Conservation (phyloP, 2,329 filamentous ascomycete species). For the Hirsutella rhossiliensis region DNA sequence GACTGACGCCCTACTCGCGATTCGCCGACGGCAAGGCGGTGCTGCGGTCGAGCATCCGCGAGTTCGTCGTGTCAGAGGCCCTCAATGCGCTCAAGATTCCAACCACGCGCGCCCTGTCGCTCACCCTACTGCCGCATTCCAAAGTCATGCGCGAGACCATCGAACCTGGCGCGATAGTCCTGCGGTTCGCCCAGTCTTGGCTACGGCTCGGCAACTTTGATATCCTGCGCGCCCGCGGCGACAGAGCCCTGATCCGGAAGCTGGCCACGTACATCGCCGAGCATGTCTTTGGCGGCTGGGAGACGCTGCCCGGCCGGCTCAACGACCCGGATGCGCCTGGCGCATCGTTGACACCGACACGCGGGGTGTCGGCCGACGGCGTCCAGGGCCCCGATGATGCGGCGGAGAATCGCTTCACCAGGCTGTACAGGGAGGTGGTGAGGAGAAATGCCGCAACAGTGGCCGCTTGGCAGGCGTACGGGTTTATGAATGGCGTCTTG, state of each 20-base stretch:
- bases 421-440: constrained; percentile 78
- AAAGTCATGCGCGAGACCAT: constrained; percentile 66
- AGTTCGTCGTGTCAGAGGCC: constrained; percentile 86
- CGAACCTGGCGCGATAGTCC: constrained; percentile 87
- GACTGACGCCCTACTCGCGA: constrained; percentile 84
- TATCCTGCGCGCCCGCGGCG: constrained; percentile 69
- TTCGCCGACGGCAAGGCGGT: constrained; percentile 96
- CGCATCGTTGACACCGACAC: constrained; percentile 27
- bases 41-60: constrained; percentile 79
- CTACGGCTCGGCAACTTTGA: constrained; percentile 93
- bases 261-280: constrained; percentile 77
- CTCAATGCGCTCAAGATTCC: constrained; percentile 79
- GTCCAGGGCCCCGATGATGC: constrained; percentile 55
- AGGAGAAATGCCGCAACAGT: constrained; percentile 79
- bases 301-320: constrained; percentile 56
- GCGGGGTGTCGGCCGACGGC: constrained; percentile 41
- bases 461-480: constrained; percentile 92
- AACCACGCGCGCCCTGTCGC: constrained; percentile 71
- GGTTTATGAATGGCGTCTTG: constrained; percentile 97
- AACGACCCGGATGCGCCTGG: constrained; percentile 36
- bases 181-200: constrained; percentile 86
- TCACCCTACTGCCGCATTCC: constrained; percentile 63
- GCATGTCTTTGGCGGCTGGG: constrained; percentile 80
- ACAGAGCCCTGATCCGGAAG: constrained; percentile 59
- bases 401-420: constrained; percentile 75